Evolutionary conservation across 108 stramenopile genomes (phyloP), one percentile per base, ranked within the genome.

Genomic region (Hondaea fermentalgiana): DNA sequence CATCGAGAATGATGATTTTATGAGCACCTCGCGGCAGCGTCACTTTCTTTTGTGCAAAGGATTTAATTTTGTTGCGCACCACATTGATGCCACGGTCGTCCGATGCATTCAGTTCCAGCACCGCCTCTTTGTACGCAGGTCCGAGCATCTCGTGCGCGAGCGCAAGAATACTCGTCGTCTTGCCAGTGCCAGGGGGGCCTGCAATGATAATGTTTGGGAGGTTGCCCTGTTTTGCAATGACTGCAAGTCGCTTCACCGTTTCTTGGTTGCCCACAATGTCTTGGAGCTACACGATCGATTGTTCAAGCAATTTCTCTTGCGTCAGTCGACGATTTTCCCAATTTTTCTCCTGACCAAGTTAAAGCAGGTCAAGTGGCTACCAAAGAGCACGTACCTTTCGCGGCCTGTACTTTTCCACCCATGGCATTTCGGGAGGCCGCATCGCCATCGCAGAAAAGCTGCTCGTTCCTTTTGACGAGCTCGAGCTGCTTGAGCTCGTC

Each of bases 1-100:
- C 99, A 89, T 99, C 99, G 35, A 99, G 93, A 87, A 99, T 99
- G 88, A 99, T 96, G 87, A 99, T 94, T 90, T 99, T 99, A 92
- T 99, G 98, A 53, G 95, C 90, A 53, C 87, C 87, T 12, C 83
- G 92, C 3, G 94, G 94, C 5, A 95, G 89, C 5, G 90, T 93
- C 5, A 95, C 93, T 92, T 97, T 98, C 88, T 97, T 98, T 94
- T 97, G 96, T 43, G 98, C 98, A 93, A 99, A 99, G 60, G 93
- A 94, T 90, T 99, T 99, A 92, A 99, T 99, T 71, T 96, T 96
- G 90, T 97, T 98, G 28, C 99, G 94, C 5, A 99, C 98, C 10
- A 98, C 96, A 91, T 97, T 98, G 92, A 99, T 99, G 10, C 98
- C 98, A 69, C 93, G 91, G 44, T 96, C 96, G 94, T 99, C 99